These are phyloP conservation scores for Suillus tomentosus DNA, from an alignment of 768 basidiomycete genomes.

Conservation along the genomic window DNA sequence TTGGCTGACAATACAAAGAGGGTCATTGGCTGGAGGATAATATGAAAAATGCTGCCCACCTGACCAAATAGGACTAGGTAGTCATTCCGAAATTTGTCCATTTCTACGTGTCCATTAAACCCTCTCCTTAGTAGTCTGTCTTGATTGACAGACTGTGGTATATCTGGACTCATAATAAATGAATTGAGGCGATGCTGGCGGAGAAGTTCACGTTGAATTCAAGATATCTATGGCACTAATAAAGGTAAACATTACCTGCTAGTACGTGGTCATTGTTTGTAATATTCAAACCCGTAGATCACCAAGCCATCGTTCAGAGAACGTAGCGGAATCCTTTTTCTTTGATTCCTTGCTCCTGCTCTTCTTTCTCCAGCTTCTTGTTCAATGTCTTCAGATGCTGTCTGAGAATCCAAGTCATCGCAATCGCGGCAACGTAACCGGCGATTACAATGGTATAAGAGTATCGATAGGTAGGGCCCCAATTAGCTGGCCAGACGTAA, in stretches of 20 bases:
- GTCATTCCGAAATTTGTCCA: background rate
- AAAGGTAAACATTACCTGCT: no score
- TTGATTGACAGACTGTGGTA: background rate
- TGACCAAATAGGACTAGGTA: background rate
- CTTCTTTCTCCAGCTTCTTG: slow-evolving; percentile 36
- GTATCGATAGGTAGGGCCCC: slow-evolving; percentile 70
- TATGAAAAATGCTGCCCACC: background rate
- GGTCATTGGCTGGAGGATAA: background rate
- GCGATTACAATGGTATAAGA: slow-evolving; percentile 77
- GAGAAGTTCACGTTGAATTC: no score
- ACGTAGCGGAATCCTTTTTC: slow-evolving; percentile 54
- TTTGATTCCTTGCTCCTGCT: slow-evolving; percentile 42
- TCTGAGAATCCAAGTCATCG: slow-evolving; percentile 51
- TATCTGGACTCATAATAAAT: no score
- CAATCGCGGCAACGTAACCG: slow-evolving; percentile 50
- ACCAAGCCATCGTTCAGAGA: slow-evolving; percentile 31
- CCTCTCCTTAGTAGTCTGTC: background rate
- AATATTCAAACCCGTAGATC: no score
- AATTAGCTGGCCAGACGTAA: slow-evolving; percentile 65
- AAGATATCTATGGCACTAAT: no score
- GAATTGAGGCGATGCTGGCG: no score
- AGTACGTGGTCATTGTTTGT: background rate
- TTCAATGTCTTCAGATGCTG: slow-evolving; percentile 46
- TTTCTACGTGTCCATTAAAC: background rate
- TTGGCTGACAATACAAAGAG: no score